Evolutionary conservation across 2,329 filamentous ascomycete genomes (phyloP).

Genomic region (Pochonia chlamydosporia): DNA sequence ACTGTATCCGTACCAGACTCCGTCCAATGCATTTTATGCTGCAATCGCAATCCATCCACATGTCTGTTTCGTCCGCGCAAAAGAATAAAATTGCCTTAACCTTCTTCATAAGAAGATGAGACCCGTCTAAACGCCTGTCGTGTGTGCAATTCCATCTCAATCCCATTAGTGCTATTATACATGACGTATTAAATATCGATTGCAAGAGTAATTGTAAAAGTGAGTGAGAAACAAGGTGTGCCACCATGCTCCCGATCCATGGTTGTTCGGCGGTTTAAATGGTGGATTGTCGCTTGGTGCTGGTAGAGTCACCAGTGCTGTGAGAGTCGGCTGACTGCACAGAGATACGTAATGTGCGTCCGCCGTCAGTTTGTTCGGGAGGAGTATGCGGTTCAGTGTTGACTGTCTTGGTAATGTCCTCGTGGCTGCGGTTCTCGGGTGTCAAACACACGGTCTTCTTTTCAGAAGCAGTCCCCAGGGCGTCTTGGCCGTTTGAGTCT

Average conservation of each 20-base stretch:
- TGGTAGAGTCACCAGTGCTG: slow-evolving; percentile 5
- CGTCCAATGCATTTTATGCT: slow-evolving; percentile 4
- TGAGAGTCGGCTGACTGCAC: slow-evolving; percentile 12
- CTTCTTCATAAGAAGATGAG: not conserved
- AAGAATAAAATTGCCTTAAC: not conserved
- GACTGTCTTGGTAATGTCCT: slow-evolving; percentile 1
- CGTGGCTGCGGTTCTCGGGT: not conserved
- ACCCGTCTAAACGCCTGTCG: not conserved
- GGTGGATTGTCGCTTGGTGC: slow-evolving; percentile 21
- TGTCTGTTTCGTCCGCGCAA: not conserved
- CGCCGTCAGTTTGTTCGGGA: slow-evolving; percentile 22
- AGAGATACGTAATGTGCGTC: slow-evolving; percentile 19
- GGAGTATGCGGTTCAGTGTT: slow-evolving; percentile 17
- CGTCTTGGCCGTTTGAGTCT: not conserved
- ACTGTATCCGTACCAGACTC: not conserved
- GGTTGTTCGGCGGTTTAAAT: not conserved
- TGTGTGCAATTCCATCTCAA: not conserved
- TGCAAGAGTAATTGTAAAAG: not conserved
- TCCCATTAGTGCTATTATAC: not conserved
- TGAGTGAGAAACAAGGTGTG: too few relatives aligned
- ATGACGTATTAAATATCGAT: not conserved
- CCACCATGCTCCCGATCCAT: too few relatives aligned
- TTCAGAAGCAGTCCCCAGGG: not conserved
- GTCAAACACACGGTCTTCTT: not conserved
- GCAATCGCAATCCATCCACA: not conserved